Evolutionary conservation across 345 rosid genomes (phyloP), one percentile per base, ranked within the genome.

Genomic region (Adansonia digitata): DNA sequence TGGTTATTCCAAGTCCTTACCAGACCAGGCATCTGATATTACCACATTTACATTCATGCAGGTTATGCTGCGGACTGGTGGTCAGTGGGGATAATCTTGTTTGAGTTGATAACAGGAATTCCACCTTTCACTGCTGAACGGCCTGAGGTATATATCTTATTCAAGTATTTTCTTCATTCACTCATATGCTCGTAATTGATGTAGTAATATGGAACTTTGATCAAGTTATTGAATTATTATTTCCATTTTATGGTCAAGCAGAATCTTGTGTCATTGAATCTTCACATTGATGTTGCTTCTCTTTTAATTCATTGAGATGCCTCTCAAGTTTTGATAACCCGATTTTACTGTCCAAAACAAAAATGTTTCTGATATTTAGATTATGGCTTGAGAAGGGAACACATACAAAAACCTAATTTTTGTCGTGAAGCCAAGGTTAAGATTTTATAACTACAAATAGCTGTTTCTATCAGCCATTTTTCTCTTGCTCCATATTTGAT

Each of bases 61-160:
- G 97, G 94, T 77, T 88, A 85, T 81, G 88, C 94, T 77, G 82
- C 90, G 0, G 94, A 92, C 72, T 92, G 97, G 97, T 92, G 97
- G 97, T 92, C 97, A 26, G 92, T 86, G 69, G 97, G 97, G 83
- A 92, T 92, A 80, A 87, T 92, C 79, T 82, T 92, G 74, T 92
- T 88, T 76, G 97, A 92, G 78, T 72, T 88, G 48, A 84, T 92
- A 57, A 90, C 91, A 40, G 97, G 97, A 80, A 81, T 90, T 82
- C 97, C 97, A 78, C 97, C 97, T 61, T 90, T 90, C 78, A 81
- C 86, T 72, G 94, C 92, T 74, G 82, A 87, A 46, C 49, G 79
- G 62, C 94, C 97, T 51, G 92, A 90, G 97, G 97, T 90, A 81
- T 62, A 20, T 63, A 71, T 79, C 74, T 15, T 68, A 48, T 69